A percentile compares a stretch with the other conserved stretches of the same genome.
These are phyloP conservation scores for Mycena sp. DNA, from an alignment of 1,284 basidiomycete species.

Conservation along the genomic window DNA sequence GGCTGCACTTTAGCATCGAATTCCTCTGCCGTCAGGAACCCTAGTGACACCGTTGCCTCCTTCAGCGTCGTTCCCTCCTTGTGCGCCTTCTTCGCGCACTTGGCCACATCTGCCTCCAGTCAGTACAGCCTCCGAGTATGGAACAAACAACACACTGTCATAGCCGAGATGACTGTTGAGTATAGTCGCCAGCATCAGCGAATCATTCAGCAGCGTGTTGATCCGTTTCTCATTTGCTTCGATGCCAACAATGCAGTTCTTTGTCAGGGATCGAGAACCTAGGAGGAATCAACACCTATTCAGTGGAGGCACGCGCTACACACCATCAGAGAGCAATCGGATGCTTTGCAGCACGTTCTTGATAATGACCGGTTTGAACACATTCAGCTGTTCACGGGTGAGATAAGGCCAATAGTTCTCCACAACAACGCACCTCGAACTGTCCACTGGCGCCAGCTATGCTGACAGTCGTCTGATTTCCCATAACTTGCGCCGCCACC, in stretches of 20 bases:
- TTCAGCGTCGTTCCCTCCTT: constrained; percentile 97
- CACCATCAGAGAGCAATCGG: constrained; percentile 92
- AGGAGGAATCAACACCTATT: constrained; percentile 3
- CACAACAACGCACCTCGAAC: constrained; percentile 78
- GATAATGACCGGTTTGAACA: constrained; percentile 99
- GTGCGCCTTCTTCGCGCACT: constrained; percentile 99
- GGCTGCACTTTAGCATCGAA: constrained; percentile 97
- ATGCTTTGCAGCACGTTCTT: constrained; percentile 98
- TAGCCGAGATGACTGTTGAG: constrained; percentile 94
- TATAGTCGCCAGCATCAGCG: constrained; percentile 96
- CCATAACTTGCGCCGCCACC: constrained; percentile 99
- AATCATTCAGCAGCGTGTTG: constrained; percentile 90
- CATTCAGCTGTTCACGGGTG: constrained; percentile 78
- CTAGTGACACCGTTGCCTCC: constrained; percentile 91
- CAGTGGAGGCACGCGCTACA: constrained; percentile 27
- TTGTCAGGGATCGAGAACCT: constrained; percentile 93
- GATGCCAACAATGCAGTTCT: constrained; percentile 97
- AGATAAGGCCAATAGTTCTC: background rate
- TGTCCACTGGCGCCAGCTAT: constrained; percentile 96
- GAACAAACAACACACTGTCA: constrained; percentile 68
- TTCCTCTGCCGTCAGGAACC: constrained; percentile 89
- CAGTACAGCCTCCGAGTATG: constrained; percentile 29
- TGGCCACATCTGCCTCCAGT: constrained; percentile 83
- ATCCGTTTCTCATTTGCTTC: constrained; percentile 96
- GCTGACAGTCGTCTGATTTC: constrained; percentile 95